Percentiles rank a stretch among this genome's conserved stretches.
phyloP scores from a whole-genome alignment of 129 eudicot genomes.

The Chrysanthemum lavandulifolium region DNA sequence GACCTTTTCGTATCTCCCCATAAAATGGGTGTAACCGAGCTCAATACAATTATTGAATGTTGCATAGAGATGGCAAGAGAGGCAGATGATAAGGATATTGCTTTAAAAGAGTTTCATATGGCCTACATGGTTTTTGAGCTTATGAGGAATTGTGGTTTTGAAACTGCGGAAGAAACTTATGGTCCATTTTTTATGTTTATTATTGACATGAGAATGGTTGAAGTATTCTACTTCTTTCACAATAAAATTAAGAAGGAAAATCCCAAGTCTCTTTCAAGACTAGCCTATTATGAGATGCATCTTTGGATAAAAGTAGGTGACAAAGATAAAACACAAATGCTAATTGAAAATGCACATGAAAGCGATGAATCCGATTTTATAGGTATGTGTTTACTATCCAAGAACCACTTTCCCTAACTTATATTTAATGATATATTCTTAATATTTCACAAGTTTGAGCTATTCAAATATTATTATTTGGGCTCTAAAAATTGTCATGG shows the following conservation, averaged over 20 bases:
- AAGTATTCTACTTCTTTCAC: conserved; percentile 61
- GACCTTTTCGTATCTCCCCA: conserved; percentile 53
- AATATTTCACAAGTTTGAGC: conserved; percentile 3
- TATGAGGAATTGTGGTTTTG: conserved; percentile 67
- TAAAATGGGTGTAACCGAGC: conserved; percentile 62
- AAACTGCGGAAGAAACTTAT: conserved; percentile 58
- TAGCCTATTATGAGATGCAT: conserved; percentile 88
- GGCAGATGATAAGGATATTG: conserved; percentile 59
- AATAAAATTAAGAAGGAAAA: conserved; percentile 55
- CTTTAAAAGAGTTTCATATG: conserved; percentile 49
- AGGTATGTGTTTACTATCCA: conserved; percentile 47
- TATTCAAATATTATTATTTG: conserved; percentile 7
- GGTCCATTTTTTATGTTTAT: conserved; percentile 67
- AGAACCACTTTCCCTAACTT: not conserved
- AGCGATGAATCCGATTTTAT: conserved; percentile 40
- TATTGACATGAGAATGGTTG: conserved; percentile 60
- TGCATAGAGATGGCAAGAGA: conserved; percentile 66
- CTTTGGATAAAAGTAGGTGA: conserved; percentile 56
- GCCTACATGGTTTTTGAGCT: conserved; percentile 52
- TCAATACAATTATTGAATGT: conserved; percentile 40
- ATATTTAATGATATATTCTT: not conserved
- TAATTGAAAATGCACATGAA: conserved; percentile 36
- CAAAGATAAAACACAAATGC: conserved; percentile 58
- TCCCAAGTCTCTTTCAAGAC: conserved; percentile 50
- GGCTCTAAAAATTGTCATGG: not conserved